Evolutionary conservation across 805 yeast species (phyloP).

Genomic region (Candida coquimbonensis): DNA sequence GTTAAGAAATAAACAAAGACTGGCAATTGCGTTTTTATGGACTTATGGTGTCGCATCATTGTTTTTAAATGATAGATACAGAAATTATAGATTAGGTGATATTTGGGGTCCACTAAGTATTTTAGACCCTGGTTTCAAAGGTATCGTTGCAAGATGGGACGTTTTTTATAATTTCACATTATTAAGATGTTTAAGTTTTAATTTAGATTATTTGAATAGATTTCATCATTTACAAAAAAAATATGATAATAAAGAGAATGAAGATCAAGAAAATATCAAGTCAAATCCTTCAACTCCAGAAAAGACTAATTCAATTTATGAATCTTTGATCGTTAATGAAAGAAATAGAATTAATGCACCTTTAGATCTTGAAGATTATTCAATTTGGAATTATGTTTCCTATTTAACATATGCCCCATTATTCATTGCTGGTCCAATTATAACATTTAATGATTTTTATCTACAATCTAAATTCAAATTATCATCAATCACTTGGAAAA

Average conservation of each 20-base stretch:
- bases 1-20: conserved; percentile 23
- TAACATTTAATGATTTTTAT: conserved; percentile 86
- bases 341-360: conserved; percentile 60
- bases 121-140: conserved; percentile 58
- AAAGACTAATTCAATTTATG: conserved; percentile 9
- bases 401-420: conserved; percentile 82
- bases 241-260: conserved; percentile 7
- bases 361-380: conserved; percentile 54
- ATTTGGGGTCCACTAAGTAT: conserved; percentile 35
- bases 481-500: conserved; percentile 48
- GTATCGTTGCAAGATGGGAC: conserved; percentile 89
- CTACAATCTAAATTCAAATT: conserved; percentile 60
- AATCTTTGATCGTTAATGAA: conserved; percentile 37
- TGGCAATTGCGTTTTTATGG: conserved; percentile 55
- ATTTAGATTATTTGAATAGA: conserved; percentile 61
- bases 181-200: conserved; percentile 76
- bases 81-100: conserved; percentile 45
- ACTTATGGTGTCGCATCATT: conserved; percentile 69
- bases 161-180: conserved; percentile 89
- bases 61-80: conserved; percentile 66
- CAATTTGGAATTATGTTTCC: conserved; percentile 58
- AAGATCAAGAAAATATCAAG: conserved; percentile 19
- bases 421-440: conserved; percentile 90
- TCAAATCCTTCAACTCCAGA: conserved; percentile 16
- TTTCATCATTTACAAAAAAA: conserved; percentile 17